Percentiles rank a stretch among this genome's conserved stretches.
phyloP scores from a whole-genome alignment of 75 land plant species.

The Ceratopteris richardii region DNA sequence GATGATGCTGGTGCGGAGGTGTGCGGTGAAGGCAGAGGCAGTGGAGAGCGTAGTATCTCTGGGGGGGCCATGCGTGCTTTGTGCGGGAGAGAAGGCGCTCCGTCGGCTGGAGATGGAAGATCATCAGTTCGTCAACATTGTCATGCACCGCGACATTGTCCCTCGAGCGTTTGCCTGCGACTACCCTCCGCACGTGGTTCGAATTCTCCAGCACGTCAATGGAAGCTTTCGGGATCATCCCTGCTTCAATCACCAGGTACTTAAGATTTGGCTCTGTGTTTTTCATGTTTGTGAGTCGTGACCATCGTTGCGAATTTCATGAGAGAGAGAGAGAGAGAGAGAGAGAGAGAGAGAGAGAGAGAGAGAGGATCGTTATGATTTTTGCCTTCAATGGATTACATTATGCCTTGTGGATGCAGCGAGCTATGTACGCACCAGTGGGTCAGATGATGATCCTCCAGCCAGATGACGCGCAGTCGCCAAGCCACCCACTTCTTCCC shows the following conservation, averaged over 20 bases:
- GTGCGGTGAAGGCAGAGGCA: not conserved
- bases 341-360: too few relatives aligned
- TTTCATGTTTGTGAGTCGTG: too few relatives aligned
- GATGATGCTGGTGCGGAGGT: constrained; percentile 44
- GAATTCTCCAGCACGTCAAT: constrained; percentile 52
- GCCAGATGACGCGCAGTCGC: constrained; percentile 57
- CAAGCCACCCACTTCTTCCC: constrained; percentile 59
- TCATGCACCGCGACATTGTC: constrained; percentile 77
- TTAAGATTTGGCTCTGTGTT: too few relatives aligned
- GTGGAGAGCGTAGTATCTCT: constrained; percentile 60
- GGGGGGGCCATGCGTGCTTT: constrained; percentile 69
- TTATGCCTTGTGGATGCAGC: too few relatives aligned
- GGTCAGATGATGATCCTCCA: constrained; percentile 69
- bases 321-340: too few relatives aligned
- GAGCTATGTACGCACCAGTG: constrained; percentile 59
- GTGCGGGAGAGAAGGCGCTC: constrained; percentile 53
- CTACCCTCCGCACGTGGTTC: constrained; percentile 60
- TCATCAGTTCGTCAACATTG: constrained; percentile 39
- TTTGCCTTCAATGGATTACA: too few relatives aligned
- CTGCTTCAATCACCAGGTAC: constrained; percentile 35
- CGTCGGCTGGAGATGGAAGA: constrained; percentile 45
- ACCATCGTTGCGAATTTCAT: too few relatives aligned
- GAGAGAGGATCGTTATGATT: too few relatives aligned
- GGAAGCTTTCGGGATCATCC: constrained; percentile 54
- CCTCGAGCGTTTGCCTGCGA: constrained; percentile 78